Evolutionary conservation across 208 protist genomes (phyloP).

Genomic region (Tritrichomonas musculus): DNA sequence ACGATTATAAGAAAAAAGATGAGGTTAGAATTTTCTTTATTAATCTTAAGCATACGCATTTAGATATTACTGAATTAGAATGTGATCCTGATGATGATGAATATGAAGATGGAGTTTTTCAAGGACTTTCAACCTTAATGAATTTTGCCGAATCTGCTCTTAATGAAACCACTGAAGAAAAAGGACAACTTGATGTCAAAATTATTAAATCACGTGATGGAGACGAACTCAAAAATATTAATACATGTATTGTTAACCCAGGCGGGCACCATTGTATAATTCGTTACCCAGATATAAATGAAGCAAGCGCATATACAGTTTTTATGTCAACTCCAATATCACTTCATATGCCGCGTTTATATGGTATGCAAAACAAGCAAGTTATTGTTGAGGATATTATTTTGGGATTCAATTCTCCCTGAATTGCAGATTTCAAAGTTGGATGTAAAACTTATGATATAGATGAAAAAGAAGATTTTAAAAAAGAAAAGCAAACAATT

Average conservation of each 20-base stretch:
- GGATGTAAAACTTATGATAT: background rate
- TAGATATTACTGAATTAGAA: background rate
- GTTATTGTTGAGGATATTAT: background rate
- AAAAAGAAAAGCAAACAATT: background rate
- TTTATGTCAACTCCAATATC: background rate
- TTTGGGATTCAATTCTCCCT: background rate
- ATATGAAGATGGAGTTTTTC: background rate
- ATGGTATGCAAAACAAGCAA: background rate
- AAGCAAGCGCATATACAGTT: background rate
- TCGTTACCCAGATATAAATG: background rate
- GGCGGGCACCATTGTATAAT: background rate
- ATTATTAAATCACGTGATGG: too few relatives aligned
- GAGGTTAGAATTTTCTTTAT: background rate
- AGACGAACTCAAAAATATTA: too few relatives aligned
- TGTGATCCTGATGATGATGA: background rate
- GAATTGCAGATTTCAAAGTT: constrained; percentile 17
- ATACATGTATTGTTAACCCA: too few relatives aligned
- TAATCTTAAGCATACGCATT: background rate
- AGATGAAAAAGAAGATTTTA: background rate
- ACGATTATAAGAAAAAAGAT: background rate
- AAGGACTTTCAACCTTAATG: background rate
- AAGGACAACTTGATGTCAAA: too few relatives aligned
- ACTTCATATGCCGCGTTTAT: background rate
- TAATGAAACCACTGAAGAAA: too few relatives aligned
- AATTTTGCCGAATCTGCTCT: too few relatives aligned